Percentiles rank a stretch among this genome's conserved stretches.
Conservation (phyloP, 495 filamentous ascomycete species). For the Penicillium parvum region DNA sequence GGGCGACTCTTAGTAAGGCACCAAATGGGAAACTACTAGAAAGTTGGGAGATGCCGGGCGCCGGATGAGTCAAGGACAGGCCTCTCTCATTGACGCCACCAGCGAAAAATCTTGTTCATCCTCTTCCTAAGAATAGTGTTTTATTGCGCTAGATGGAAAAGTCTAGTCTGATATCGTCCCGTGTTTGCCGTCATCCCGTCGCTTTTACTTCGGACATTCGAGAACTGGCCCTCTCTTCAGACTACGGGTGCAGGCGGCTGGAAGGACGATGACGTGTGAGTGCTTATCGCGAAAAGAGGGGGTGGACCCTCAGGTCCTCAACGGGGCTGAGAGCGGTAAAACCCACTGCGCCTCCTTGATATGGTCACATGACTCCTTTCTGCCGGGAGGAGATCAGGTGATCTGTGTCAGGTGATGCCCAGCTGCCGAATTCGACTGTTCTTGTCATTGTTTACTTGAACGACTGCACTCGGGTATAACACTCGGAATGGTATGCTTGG, state of each 20-base stretch:
- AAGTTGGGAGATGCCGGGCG: constrained; percentile 17
- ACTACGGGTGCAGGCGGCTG: constrained; percentile 1
- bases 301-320: constrained; percentile 17
- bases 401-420: constrained; percentile 12
- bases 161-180: background rate
- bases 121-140: constrained; percentile 3
- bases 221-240: too few relatives aligned
- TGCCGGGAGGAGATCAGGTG: background rate
- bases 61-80: constrained; percentile 27
- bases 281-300: constrained; percentile 33
- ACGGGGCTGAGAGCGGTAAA: background rate
- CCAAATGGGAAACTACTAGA: constrained; percentile 22
- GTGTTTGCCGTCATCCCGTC: background rate
- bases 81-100: constrained; percentile 23
- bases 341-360: background rate
- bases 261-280: constrained; percentile 23
- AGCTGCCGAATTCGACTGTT: too few relatives aligned
- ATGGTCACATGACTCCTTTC: constrained; percentile 3
- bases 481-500: background rate
- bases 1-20: constrained; percentile 39
- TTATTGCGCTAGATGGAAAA: constrained; percentile 10
- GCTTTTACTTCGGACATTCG: too few relatives aligned
- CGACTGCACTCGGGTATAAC: background rate
- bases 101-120: constrained; percentile 1
- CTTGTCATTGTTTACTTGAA: background rate